Evolutionary conservation across 2,329 filamentous ascomycete species (phyloP).

Genomic region (Phymatotrichopsis omnivora): DNA sequence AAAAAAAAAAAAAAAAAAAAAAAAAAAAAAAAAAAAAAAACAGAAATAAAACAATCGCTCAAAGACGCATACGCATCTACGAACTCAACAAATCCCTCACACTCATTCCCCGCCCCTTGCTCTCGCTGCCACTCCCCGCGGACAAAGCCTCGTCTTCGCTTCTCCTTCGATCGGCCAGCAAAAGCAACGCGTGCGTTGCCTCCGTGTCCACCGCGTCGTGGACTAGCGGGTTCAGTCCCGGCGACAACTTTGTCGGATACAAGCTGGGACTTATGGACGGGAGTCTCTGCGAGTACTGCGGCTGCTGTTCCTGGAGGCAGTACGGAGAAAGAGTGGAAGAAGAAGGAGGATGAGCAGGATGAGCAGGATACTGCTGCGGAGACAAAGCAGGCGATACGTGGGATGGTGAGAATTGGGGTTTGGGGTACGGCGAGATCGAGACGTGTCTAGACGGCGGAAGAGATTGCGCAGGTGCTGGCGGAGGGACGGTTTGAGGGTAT

Average conservation of each 20-base stretch:
- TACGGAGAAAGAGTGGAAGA: not conserved
- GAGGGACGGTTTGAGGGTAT: too few species aligned
- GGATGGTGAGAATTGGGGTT: slow-evolving; percentile 4
- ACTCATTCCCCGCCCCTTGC: slow-evolving; percentile 43
- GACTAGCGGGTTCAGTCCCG: slow-evolving; percentile 16
- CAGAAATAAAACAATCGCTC: slow-evolving; percentile 5
- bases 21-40: slow-evolving; percentile 18
- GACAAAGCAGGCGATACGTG: too few species aligned
- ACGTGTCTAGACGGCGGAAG: not conserved
- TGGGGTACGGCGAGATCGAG: slow-evolving; percentile 5
- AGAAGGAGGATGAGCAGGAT: not conserved
- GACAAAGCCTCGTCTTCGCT: slow-evolving; percentile 13
- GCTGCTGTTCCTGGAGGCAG: not conserved
- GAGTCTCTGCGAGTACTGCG: slow-evolving; percentile 7
- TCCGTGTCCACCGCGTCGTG: slow-evolving; percentile 28
- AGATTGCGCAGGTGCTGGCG: not conserved
- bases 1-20: slow-evolving; percentile 22
- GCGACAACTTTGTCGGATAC: slow-evolving; percentile 6
- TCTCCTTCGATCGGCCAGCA: slow-evolving; percentile 27
- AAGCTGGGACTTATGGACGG: slow-evolving; percentile 10
- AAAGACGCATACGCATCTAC: slow-evolving; percentile 31
- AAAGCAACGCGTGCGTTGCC: slow-evolving; percentile 29
- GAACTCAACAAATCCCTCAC: slow-evolving; percentile 47
- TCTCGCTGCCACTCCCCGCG: slow-evolving; percentile 14
- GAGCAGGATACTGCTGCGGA: too few species aligned